A percentile compares a stretch with the other conserved stretches of the same genome.
phyloP scores from a whole-genome alignment of 1,284 basidiomycete genomes.

The Trichosporon sp. region DNA sequence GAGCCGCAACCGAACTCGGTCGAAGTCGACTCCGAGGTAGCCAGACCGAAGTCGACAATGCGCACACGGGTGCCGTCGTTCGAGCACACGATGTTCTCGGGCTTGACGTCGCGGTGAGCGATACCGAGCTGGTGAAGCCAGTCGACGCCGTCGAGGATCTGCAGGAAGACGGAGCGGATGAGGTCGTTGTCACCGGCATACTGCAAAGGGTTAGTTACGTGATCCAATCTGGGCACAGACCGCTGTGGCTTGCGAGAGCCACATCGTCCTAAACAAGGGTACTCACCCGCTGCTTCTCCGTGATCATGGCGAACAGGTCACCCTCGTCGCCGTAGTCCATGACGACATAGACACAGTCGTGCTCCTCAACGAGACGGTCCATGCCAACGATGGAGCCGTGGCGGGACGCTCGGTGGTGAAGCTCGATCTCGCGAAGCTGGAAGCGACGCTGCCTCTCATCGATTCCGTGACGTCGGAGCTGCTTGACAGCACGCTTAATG shows the following conservation, averaged over 20 bases:
- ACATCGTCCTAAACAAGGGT: neutral
- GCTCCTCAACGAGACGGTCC: conserved; percentile 75
- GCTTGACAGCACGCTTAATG: conserved; percentile 78
- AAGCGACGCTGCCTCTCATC: conserved; percentile 71
- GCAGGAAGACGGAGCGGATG: conserved; percentile 80
- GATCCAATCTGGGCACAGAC: neutral
- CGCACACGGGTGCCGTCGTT: conserved; percentile 69
- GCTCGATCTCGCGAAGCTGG: conserved; percentile 67
- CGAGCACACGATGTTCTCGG: conserved; percentile 93
- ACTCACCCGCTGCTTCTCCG: conserved; percentile 53
- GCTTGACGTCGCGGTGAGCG: conserved; percentile 95
- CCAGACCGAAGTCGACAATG: conserved; percentile 95
- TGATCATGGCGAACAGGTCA: conserved; percentile 79
- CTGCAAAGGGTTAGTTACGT: conserved; percentile 24
- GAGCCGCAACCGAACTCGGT: conserved; percentile 75
- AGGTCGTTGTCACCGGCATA: conserved; percentile 77
- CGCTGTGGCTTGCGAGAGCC: conserved; percentile 5
- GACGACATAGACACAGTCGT: conserved; percentile 58
- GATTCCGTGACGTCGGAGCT: conserved; percentile 58
- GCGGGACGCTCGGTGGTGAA: conserved; percentile 60
- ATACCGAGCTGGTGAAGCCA: conserved; percentile 67
- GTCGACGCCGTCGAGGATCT: conserved; percentile 89
- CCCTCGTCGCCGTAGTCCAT: conserved; percentile 74
- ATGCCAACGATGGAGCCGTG: conserved; percentile 81
- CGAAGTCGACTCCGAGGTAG: conserved; percentile 81